Evolutionary conservation across 2,329 filamentous ascomycete genomes (phyloP), one percentile per base, ranked within the genome.

Genomic region (Alternaria metachromatica): DNA sequence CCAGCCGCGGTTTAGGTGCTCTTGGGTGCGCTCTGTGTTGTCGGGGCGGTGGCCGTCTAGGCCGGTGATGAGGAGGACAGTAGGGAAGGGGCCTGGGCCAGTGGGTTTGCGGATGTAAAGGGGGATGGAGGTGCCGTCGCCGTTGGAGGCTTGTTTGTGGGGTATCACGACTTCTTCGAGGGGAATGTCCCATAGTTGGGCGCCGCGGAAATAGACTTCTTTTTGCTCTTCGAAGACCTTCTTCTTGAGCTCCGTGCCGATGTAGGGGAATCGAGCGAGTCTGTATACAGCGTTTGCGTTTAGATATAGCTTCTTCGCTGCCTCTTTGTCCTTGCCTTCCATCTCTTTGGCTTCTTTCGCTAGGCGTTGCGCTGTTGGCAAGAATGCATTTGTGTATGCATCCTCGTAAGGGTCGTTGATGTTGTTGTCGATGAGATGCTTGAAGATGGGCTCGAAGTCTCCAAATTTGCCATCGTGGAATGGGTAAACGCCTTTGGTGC

Each of bases 281-380:
- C 91, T 85, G 75, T 90, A 89, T 8, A 93, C 84, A n/a, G 89
- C 88, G 21, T 90, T 90, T 6, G 89, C 89, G 21, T 91, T 88
- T n/a, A 92, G 84, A 75, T 89, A 92, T 3, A 90, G 78, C 12
- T 84, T 84, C 3, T 86, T 87, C 0, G 90, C 89, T 25, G 82
- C 80, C 20, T 83, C 80, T 18, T 75, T 78, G 60, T 89, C 81
- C 2, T 46, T 53, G n/a, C 25, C 51, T 18, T 67, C 67, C 20
- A 57, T 45, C 0, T 65, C 60, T 48, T 63, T 26, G 20, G 86
- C 90, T 56, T 84, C 76, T 2, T 77, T 71, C 4, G 86, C 84
- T 15, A 93, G 84, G 2, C 82, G 77, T 66, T 87, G 83, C 6
- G 89, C 90, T 3, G 84, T 84, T 6, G 88, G 85, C 55, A 91